Percentiles rank a stretch among this genome's conserved stretches.
Evolutionary conservation across 1,139 yeast genomes (phyloP).

Genomic region (Taphrina wiesneri): DNA sequence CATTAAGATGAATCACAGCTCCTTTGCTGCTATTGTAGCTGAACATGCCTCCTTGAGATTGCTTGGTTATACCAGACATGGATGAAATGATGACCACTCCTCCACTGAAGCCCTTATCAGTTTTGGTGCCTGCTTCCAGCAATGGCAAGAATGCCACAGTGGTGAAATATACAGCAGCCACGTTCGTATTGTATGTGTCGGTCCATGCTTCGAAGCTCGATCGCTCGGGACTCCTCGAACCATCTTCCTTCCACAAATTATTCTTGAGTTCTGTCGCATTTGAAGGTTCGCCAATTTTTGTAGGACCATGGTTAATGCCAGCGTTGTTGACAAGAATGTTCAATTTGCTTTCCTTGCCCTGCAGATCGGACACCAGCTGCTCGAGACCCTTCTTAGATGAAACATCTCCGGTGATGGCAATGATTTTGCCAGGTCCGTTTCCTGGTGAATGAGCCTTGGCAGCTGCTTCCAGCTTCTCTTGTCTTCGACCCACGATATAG

Average conservation of each 20-base stretch:
- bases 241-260: slow-evolving; percentile 17
- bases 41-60: slow-evolving; percentile 58
- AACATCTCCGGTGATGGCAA: slow-evolving; percentile 39
- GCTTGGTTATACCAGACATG: slow-evolving; percentile 34
- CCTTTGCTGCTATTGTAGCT: slow-evolving; percentile 42
- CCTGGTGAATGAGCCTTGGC: slow-evolving; percentile 44
- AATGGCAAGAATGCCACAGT: slow-evolving; percentile 31
- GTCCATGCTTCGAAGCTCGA: slow-evolving; percentile 26
- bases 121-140: slow-evolving; percentile 19
- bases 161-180: slow-evolving; percentile 37
- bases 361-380: slow-evolving; percentile 34
- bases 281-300: background rate
- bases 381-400: slow-evolving; percentile 38
- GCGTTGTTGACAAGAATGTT: slow-evolving; percentile 40
- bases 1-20: slow-evolving; percentile 40
- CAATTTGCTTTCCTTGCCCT: slow-evolving; percentile 38
- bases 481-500: slow-evolving; percentile 50
- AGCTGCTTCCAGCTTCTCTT: slow-evolving; percentile 49
- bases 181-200: slow-evolving; percentile 31
- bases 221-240: background rate
- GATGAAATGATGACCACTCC: slow-evolving; percentile 23
- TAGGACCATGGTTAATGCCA: slow-evolving; percentile 37
- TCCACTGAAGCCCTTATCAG: slow-evolving; percentile 27
- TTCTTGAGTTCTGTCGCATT: slow-evolving; percentile 24
- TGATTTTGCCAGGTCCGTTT: slow-evolving; percentile 38